Percentiles rank a stretch among this genome's conserved stretches.
Evolutionary conservation across 768 basidiomycete species (phyloP).

Genomic region (Termitomyces sp.): DNA sequence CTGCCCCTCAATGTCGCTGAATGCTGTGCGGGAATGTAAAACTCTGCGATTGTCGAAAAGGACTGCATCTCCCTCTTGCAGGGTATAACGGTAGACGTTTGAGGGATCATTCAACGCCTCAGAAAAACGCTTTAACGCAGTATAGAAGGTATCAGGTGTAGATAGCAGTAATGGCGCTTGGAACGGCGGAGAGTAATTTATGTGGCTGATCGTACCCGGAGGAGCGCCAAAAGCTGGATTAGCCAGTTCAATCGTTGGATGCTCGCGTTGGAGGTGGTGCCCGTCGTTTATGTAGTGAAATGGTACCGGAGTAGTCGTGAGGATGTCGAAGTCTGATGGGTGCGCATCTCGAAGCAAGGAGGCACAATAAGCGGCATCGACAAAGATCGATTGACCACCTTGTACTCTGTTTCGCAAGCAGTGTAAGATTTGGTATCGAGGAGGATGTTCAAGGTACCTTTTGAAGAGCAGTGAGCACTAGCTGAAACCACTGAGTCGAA

Average conservation of each 20-base stretch:
- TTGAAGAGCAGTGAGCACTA: background rate
- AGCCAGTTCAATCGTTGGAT: constrained; percentile 71
- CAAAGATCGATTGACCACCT: constrained; percentile 85
- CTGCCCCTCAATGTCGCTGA: constrained; percentile 36
- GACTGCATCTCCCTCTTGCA: constrained; percentile 81
- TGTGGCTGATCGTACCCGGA: constrained; percentile 40
- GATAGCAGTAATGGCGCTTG: constrained; percentile 68
- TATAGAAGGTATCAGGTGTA: constrained; percentile 54
- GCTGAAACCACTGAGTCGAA: background rate
- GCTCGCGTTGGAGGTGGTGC: constrained; percentile 69
- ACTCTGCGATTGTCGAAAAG: constrained; percentile 91
- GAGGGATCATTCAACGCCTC: constrained; percentile 44
- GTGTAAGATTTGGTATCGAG: constrained; percentile 89
- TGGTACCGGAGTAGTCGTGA: constrained; percentile 62
- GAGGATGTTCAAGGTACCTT: constrained; percentile 90
- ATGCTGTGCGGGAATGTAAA: constrained; percentile 82
- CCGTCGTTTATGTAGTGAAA: constrained; percentile 93
- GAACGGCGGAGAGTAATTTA: constrained; percentile 96
- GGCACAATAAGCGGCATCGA: constrained; percentile 72
- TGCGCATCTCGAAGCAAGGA: constrained; percentile 37
- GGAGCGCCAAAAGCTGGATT: constrained; percentile 10
- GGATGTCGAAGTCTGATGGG: constrained; percentile 48
- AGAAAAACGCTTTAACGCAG: constrained; percentile 59
- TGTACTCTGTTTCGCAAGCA: constrained; percentile 79
- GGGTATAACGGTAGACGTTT: constrained; percentile 54